These are phyloP conservation scores for Alloascoidea hylecoeti DNA, from an alignment of 805 yeast genomes.

Conservation along the genomic window DNA sequence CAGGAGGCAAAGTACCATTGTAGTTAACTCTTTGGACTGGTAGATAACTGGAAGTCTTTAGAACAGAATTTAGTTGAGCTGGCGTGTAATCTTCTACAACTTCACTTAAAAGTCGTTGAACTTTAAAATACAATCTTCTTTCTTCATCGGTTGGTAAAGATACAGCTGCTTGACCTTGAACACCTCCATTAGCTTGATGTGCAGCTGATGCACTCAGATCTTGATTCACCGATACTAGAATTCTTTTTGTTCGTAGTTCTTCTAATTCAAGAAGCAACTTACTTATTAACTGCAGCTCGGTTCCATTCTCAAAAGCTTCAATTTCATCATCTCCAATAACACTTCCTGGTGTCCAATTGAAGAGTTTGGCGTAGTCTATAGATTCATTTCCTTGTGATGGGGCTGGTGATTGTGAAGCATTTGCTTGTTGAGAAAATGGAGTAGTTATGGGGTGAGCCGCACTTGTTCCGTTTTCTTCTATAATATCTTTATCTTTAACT, in stretches of 20 bases:
- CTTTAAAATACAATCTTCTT: conserved; percentile 24
- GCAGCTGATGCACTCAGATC: background rate
- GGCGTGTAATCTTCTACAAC: conserved; percentile 20
- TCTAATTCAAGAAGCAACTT: conserved; percentile 33
- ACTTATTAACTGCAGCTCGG: conserved; percentile 27
- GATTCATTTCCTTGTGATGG: conserved; percentile 1
- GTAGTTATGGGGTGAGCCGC: background rate
- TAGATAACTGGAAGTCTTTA: conserved; percentile 19
- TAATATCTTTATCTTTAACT: conserved; percentile 1
- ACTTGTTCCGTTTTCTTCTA: conserved; percentile 1
- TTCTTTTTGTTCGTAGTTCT: conserved; percentile 32
- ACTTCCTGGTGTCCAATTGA: conserved; percentile 35
- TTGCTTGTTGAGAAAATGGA: background rate
- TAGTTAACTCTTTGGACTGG: conserved; percentile 68
- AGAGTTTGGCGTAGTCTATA: conserved; percentile 24
- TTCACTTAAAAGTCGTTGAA: conserved; percentile 30
- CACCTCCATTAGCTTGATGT: background rate
- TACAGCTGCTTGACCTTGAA: background rate
- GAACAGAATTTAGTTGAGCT: conserved; percentile 7
- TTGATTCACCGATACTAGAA: conserved; percentile 7
- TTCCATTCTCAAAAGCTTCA: conserved; percentile 27
- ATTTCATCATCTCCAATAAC: conserved; percentile 36
- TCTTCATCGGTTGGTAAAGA: conserved; percentile 29
- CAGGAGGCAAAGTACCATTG: conserved; percentile 58
- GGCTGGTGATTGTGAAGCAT: background rate